Evolutionary conservation across 257 asterid species (phyloP).

Genomic region (Oldenlandia corymbosa): DNA sequence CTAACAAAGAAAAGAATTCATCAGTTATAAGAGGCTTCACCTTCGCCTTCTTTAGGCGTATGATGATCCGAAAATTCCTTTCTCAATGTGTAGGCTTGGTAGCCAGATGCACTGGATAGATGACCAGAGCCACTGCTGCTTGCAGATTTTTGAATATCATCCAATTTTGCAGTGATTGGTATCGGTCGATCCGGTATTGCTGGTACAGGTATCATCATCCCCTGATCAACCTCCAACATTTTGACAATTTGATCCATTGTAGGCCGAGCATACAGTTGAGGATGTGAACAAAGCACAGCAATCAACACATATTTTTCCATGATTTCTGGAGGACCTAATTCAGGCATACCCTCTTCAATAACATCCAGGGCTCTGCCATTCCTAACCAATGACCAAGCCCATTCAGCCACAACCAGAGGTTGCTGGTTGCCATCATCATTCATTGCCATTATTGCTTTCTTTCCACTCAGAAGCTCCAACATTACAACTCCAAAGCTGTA

Average conservation of each 20-base stretch:
- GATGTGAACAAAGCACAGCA: slow-evolving; percentile 85
- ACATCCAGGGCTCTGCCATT: slow-evolving; percentile 58
- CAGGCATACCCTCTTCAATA: slow-evolving; percentile 55
- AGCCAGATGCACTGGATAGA: slow-evolving; percentile 57
- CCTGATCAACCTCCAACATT: slow-evolving; percentile 67
- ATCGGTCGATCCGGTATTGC: slow-evolving; percentile 74
- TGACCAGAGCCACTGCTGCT: slow-evolving; percentile 64
- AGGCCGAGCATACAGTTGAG: slow-evolving; percentile 80
- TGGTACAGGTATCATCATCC: slow-evolving; percentile 58
- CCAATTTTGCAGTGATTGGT: slow-evolving; percentile 61
- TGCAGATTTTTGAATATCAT: slow-evolving; percentile 64
- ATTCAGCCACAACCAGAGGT: slow-evolving; percentile 61
- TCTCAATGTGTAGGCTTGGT: slow-evolving; percentile 40
- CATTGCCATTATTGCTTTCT: slow-evolving; percentile 53
- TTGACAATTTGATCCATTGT: slow-evolving; percentile 86
- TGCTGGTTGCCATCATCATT: slow-evolving; percentile 61
- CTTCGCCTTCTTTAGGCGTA: slow-evolving; percentile 17
- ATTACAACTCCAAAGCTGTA: slow-evolving; percentile 85
- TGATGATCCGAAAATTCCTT: slow-evolving; percentile 17
- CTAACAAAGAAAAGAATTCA: not conserved
- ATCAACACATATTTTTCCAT: slow-evolving; percentile 80
- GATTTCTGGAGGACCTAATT: slow-evolving; percentile 47
- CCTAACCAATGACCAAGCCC: slow-evolving; percentile 89
- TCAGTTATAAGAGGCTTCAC: slow-evolving; percentile 19
- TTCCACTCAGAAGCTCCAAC: slow-evolving; percentile 85